Evolutionary conservation across 352 stramenopile species (phyloP).

Genomic region (Phytophthora ramorum): DNA sequence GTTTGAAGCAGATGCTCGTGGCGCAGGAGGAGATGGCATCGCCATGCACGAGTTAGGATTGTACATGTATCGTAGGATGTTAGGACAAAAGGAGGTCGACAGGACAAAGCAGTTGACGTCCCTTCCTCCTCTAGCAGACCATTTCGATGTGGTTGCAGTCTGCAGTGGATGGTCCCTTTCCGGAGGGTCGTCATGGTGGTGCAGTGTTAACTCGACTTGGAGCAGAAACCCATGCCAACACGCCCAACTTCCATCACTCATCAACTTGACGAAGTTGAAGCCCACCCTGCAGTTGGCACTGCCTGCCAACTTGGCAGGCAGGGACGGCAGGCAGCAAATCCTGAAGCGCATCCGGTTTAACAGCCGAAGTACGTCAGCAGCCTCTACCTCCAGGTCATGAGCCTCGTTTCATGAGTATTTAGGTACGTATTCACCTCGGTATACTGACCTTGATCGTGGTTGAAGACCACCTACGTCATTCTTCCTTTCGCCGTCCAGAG

Average conservation of each 20-base stretch:
- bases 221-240: conserved; percentile 3
- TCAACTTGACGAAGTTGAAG: conserved; percentile 7
- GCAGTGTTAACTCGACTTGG: conserved; percentile 6
- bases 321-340: conserved; percentile 7
- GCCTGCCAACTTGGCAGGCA: no score
- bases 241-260: conserved; percentile 23
- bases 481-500: conserved; percentile 9
- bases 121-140: not conserved
- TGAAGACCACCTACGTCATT: not conserved
- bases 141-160: conserved; percentile 12
- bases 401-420: not conserved
- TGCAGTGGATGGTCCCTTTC: not conserved
- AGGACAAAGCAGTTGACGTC: conserved; percentile 3
- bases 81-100: not conserved
- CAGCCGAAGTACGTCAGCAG: conserved; percentile 19
- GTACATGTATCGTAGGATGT: not conserved
- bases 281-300: not conserved
- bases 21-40: not conserved
- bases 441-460: not conserved
- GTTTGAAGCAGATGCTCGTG: conserved; percentile 22
- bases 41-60: no score
- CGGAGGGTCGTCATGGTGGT: not conserved
- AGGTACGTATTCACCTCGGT: not conserved
- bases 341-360: not conserved
- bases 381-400: not conserved